Conservation (phyloP, 2,329 filamentous ascomycete species). For the Sporothrix pallida region DNA sequence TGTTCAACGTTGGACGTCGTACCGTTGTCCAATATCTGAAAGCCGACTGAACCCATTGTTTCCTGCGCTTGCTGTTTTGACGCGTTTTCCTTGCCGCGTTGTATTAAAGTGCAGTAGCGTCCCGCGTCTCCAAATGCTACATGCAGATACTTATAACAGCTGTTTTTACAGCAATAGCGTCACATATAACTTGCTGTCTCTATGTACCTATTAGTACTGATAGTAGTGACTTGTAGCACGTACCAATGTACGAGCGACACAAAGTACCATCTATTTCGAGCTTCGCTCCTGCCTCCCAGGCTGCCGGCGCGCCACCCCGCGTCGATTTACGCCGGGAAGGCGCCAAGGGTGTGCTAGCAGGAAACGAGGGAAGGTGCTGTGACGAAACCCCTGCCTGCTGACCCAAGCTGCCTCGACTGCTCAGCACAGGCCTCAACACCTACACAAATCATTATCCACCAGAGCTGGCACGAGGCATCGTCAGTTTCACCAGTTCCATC, state of each 20-base stretch:
- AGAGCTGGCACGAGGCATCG: slow-evolving; percentile 16
- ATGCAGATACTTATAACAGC: background rate
- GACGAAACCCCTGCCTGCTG: slow-evolving; percentile 15
- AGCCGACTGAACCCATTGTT: background rate
- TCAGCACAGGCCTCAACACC: background rate
- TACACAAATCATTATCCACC: background rate
- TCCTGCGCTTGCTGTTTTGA: slow-evolving; percentile 6
- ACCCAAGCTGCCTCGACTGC: background rate
- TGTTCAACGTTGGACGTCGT: background rate
- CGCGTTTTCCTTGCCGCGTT: slow-evolving; percentile 17
- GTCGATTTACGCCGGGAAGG: slow-evolving; percentile 19
- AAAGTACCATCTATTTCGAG: background rate
- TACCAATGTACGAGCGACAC: background rate
- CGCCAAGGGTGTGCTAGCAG: slow-evolving; percentile 15
- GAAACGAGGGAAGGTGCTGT: slow-evolving; percentile 16
- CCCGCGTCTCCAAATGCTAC: background rate
- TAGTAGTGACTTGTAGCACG: background rate
- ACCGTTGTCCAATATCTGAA: background rate
- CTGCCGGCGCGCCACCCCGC: slow-evolving; percentile 30
- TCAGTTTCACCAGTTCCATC: background rate
- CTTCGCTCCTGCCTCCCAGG: background rate
- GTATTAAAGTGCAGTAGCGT: background rate
- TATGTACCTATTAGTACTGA: background rate
- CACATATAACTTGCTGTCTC: too few relatives aligned
- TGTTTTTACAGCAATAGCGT: background rate